A percentile compares a stretch with the other conserved stretches of the same genome.
phyloP scores from a whole-genome alignment of 2,329 filamentous ascomycete species.

The Aureobasidium subglaciale region DNA sequence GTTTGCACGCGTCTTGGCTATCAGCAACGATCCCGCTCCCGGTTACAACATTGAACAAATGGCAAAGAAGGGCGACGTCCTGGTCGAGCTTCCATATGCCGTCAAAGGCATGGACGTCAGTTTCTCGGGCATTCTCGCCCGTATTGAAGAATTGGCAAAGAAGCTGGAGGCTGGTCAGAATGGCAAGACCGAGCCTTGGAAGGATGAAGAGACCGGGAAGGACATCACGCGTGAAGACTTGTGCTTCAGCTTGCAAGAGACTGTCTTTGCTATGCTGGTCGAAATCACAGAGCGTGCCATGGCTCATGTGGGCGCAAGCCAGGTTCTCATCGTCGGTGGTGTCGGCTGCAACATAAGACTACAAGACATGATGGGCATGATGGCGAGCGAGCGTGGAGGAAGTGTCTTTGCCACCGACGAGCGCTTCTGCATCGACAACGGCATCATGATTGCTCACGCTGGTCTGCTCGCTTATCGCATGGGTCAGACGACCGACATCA shows the following conservation, averaged over 20 bases:
- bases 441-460: slow-evolving; percentile 98
- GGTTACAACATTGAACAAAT: slow-evolving; percentile 98
- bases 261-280: slow-evolving; percentile 91
- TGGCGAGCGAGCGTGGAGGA: slow-evolving; percentile 82
- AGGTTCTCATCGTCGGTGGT: slow-evolving; percentile 91
- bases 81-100: slow-evolving; percentile 87
- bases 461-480: slow-evolving; percentile 78
- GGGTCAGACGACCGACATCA: slow-evolving; percentile 68
- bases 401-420: slow-evolving; percentile 94
- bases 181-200: slow-evolving; percentile 21
- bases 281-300: slow-evolving; percentile 98
- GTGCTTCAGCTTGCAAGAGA: slow-evolving; percentile 93
- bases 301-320: slow-evolving; percentile 86
- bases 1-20: slow-evolving; percentile 83
- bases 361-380: slow-evolving; percentile 97
- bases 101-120: slow-evolving; percentile 99
- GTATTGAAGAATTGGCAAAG: slow-evolving; percentile 70
- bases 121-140: slow-evolving; percentile 84
- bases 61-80: slow-evolving; percentile 61
- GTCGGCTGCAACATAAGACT: slow-evolving; percentile 91
- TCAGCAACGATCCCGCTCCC: slow-evolving; percentile 91
- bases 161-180: slow-evolving; percentile 46
- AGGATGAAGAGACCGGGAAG: slow-evolving; percentile 44
- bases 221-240: slow-evolving; percentile 72
- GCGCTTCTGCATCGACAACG: slow-evolving; percentile 97